A percentile compares a stretch with the other conserved stretches of the same genome.
Conservation (phyloP, 2,329 filamentous ascomycete genomes). For the Trichoderma atroviride region DNA sequence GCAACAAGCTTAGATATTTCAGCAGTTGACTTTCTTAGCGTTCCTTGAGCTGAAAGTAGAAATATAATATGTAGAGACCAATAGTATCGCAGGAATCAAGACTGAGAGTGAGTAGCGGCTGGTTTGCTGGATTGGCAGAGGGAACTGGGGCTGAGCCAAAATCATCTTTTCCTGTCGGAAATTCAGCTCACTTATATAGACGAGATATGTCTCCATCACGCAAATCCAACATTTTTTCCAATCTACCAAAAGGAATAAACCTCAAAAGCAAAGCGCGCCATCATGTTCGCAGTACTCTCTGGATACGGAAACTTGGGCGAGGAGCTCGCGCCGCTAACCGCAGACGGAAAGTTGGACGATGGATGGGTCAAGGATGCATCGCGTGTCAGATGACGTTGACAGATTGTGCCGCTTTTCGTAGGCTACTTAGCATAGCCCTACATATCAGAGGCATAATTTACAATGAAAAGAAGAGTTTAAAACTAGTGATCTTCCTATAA, state of each 20-base stretch:
- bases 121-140: not conserved
- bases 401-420: not conserved
- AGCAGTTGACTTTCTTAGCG: not conserved
- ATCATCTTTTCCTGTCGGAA: not conserved
- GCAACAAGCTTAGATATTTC: not conserved
- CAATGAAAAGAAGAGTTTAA: too few relatives aligned
- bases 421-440: too few relatives aligned
- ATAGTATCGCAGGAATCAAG: not conserved
- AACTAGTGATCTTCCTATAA: too few relatives aligned
- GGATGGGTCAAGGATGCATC: not conserved
- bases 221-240: not conserved
- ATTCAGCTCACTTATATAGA: not conserved
- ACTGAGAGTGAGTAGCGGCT: too few relatives aligned
- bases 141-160: not conserved
- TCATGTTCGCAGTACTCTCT: not conserved
- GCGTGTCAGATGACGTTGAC: not conserved
- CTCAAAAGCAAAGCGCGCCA: not conserved
- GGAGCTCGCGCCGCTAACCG: conserved; percentile 6
- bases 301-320: not conserved
- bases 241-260: not conserved
- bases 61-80: not conserved
- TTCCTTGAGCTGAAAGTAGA: not conserved
- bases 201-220: not conserved
- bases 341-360: conserved; percentile 1
- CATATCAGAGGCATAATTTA: too few relatives aligned